Percentiles rank a stretch among this genome's conserved stretches.
phyloP scores from a whole-genome alignment of 208 protist genomes.

The Balamuthia mandrillaris region DNA sequence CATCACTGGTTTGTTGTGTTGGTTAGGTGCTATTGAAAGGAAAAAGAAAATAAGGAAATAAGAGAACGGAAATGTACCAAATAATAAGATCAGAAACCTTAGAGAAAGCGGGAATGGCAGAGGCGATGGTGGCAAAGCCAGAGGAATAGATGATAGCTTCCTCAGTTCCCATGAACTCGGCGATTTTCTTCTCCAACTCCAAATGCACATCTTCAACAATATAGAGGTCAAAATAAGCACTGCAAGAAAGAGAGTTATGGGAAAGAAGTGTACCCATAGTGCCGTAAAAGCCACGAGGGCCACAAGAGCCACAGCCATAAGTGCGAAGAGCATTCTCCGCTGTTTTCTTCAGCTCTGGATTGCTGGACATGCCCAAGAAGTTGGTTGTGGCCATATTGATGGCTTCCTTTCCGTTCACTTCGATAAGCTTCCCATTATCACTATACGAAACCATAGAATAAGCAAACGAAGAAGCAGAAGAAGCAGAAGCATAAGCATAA shows the following conservation, averaged over 20 bases:
- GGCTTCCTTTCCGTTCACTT: slow-evolving; percentile 51
- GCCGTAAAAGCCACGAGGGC: slow-evolving; percentile 94
- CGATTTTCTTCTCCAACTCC: slow-evolving; percentile 83
- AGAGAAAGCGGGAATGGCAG: slow-evolving; percentile 89
- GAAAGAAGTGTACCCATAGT: slow-evolving; percentile 78
- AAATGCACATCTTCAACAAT: slow-evolving; percentile 84
- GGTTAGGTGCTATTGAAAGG: no score
- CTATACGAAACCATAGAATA: no score
- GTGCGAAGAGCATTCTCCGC: slow-evolving; percentile 81
- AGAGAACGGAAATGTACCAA: slow-evolving; percentile 25
- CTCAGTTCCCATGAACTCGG: slow-evolving; percentile 83
- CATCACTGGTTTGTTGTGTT: slow-evolving; percentile 80
- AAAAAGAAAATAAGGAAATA: not conserved
- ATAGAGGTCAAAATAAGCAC: no score
- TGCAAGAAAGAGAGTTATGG: no score
- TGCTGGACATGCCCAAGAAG: slow-evolving; percentile 86
- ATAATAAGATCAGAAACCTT: slow-evolving; percentile 87
- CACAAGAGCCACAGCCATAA: slow-evolving; percentile 95
- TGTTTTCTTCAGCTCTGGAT: slow-evolving; percentile 72
- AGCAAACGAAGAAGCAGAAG: no score
- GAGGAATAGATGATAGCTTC: slow-evolving; percentile 91
- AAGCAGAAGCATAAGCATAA: no score
- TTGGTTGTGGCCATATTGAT: slow-evolving; percentile 88
- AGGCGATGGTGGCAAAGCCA: slow-evolving; percentile 88
- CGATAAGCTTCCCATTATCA: no score